Conservation (phyloP, 2,329 filamentous ascomycete species). For the Blastomyces parvus region DNA sequence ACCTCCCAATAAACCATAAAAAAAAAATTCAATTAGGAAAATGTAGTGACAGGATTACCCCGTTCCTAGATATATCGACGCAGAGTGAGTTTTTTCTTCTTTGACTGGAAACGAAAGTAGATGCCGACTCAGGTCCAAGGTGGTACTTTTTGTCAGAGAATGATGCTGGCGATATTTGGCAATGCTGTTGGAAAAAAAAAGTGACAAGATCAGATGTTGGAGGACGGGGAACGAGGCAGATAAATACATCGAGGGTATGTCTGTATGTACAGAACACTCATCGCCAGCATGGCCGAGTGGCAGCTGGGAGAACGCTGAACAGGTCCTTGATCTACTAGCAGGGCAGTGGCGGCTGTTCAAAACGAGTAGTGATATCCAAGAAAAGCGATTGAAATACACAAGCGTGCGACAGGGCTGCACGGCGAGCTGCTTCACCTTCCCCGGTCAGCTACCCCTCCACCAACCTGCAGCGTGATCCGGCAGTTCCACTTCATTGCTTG, state of each 20-base stretch:
- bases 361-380: slow-evolving; percentile 1
- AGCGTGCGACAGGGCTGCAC: background rate
- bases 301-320: too few species aligned
- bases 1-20: background rate
- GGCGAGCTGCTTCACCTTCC: background rate
- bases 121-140: background rate
- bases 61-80: background rate
- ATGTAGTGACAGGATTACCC: background rate
- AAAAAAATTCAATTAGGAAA: background rate
- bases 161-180: background rate
- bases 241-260: background rate
- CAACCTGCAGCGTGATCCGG: slow-evolving; percentile 4
- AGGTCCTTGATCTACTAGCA: background rate
- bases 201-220: background rate
- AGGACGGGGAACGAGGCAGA: background rate
- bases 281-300: background rate
- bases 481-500: background rate
- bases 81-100: background rate
- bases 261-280: background rate
- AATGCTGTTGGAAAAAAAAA: background rate
- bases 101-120: background rate
- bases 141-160: background rate
- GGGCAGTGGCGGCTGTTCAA: slow-evolving; percentile 2
- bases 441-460: slow-evolving; percentile 3
- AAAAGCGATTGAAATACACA: background rate